A percentile compares a stretch with the other conserved stretches of the same genome.
phyloP scores from a whole-genome alignment of 495 filamentous ascomycete genomes.

The Aspergillus avenaceus region DNA sequence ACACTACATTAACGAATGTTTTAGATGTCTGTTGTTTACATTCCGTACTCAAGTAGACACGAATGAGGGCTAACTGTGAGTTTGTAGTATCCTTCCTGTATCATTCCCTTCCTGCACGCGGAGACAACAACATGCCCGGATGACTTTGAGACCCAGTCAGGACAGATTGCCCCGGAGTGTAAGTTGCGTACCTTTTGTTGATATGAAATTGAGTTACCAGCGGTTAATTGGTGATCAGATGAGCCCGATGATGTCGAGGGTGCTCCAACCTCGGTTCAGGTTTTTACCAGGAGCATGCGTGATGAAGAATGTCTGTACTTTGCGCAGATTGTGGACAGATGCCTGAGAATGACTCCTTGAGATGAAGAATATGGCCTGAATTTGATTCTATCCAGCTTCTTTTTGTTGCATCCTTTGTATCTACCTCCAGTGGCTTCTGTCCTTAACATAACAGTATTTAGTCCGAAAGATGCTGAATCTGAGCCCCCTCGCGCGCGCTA shows the following conservation, averaged over 20 bases:
- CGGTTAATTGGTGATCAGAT: too few relatives aligned
- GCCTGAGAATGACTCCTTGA: too few relatives aligned
- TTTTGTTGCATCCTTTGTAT: too few relatives aligned
- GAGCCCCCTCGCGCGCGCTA: too few relatives aligned
- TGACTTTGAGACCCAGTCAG: slow-evolving; percentile 9
- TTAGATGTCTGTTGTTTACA: slow-evolving; percentile 38
- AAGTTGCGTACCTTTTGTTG: background rate
- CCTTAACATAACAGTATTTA: too few relatives aligned
- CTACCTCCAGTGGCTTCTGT: too few relatives aligned
- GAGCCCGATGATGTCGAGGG: slow-evolving; percentile 16
- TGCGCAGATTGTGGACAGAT: slow-evolving; percentile 18
- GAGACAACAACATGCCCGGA: slow-evolving; percentile 9
- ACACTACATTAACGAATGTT: slow-evolving; percentile 39
- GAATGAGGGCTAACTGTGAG: background rate
- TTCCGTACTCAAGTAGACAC: too few relatives aligned
- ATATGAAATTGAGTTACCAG: too few relatives aligned
- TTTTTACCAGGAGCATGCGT: slow-evolving; percentile 21
- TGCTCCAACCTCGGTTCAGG: slow-evolving; percentile 17
- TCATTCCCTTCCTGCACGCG: slow-evolving; percentile 25
- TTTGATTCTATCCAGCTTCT: too few relatives aligned
- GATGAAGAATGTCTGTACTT: slow-evolving; percentile 25
- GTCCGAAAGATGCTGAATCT: too few relatives aligned
- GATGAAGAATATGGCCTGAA: too few relatives aligned
- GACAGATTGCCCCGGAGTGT: slow-evolving; percentile 15
- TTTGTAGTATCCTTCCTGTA: slow-evolving; percentile 27